These are phyloP conservation scores for Volvox africanus DNA, from an alignment of 139 green algal species.

Conservation along the genomic window DNA sequence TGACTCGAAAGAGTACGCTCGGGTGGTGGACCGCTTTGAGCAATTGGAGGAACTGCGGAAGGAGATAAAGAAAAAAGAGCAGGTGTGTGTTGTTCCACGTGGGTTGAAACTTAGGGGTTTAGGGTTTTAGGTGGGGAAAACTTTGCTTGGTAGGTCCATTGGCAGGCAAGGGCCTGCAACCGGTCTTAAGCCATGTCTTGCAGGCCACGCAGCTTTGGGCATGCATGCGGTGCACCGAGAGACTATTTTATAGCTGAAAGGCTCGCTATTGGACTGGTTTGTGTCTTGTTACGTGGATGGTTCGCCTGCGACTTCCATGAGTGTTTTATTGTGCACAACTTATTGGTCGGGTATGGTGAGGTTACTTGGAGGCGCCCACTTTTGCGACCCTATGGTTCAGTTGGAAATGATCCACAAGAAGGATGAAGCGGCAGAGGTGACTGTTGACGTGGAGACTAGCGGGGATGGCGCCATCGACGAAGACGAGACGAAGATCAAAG, in stretches of 20 bases:
- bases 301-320: too few species aligned
- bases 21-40: slow-evolving; percentile 85
- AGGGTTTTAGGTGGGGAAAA: too few species aligned
- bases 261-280: background rate
- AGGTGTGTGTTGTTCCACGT: slow-evolving; percentile 12
- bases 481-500: slow-evolving; percentile 94
- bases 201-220: background rate
- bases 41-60: slow-evolving; percentile 77
- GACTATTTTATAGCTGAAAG: background rate
- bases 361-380: background rate
- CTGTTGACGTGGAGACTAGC: slow-evolving; percentile 29
- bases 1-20: slow-evolving; percentile 81
- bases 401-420: slow-evolving; percentile 36
- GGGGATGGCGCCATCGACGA: slow-evolving; percentile 68
- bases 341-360: background rate
- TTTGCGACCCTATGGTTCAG: background rate
- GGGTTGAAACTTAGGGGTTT: too few species aligned
- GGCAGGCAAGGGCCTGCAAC: too few species aligned
- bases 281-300: background rate
- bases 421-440: slow-evolving; percentile 56
- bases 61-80: slow-evolving; percentile 81
- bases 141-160: too few species aligned
- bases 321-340: too few species aligned
- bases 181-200: too few species aligned
- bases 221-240: background rate